Conservation (phyloP, 768 basidiomycete genomes). For the Lentinula raphanica region DNA sequence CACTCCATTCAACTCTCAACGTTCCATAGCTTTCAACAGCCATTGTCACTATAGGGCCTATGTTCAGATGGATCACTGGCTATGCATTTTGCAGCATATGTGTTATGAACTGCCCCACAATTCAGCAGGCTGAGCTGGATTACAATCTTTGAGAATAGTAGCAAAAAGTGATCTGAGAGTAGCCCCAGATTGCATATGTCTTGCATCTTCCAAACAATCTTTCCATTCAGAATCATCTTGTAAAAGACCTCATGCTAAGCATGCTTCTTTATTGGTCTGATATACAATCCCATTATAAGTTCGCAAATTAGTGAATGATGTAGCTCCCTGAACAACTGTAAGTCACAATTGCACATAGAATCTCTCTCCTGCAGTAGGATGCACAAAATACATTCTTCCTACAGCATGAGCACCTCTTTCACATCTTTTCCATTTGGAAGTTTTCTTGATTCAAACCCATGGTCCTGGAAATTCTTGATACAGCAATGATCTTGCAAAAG, state of each 20-base stretch:
- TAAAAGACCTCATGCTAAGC: conserved; percentile 34
- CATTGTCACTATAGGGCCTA: too few species aligned
- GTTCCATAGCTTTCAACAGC: too few species aligned
- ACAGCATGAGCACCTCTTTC: conserved; percentile 17
- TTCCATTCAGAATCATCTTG: conserved; percentile 45
- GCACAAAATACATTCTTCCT: conserved; percentile 27
- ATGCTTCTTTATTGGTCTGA: conserved; percentile 35
- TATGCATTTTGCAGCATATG: too few species aligned
- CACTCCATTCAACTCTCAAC: too few species aligned
- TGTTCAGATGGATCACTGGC: too few species aligned
- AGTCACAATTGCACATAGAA: conserved; percentile 38
- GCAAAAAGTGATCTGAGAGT: too few species aligned
- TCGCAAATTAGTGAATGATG: conserved; percentile 19
- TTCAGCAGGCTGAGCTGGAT: too few species aligned
- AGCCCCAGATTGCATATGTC: conserved; percentile 30
- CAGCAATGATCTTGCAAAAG: conserved; percentile 1
- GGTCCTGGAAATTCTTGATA: conserved; percentile 22
- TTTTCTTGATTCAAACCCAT: conserved; percentile 15
- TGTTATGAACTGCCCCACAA: too few species aligned
- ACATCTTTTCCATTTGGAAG: background rate
- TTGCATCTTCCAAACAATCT: conserved; percentile 35
- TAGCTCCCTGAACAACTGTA: conserved; percentile 30
- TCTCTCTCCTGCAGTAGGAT: conserved; percentile 22
- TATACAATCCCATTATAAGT: conserved; percentile 19
- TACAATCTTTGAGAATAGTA: too few species aligned